Evolutionary conservation across 75 land plant species (phyloP), one percentile per base, ranked within the genome.

Genomic region (Cupressus sempervirens): DNA sequence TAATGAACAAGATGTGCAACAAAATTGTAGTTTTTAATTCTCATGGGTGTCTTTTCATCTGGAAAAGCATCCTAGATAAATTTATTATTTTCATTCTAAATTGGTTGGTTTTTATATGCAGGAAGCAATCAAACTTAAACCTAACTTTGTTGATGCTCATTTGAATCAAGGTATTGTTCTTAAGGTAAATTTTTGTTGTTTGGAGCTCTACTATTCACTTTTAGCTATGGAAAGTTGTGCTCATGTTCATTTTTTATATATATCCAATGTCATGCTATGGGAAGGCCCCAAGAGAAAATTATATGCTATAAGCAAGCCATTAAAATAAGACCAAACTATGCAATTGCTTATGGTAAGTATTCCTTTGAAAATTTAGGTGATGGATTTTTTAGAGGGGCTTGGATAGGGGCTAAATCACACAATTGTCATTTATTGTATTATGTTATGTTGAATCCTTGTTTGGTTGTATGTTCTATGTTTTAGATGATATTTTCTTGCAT

Each of bases 251-350:
- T 76, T 82, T 83, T 36, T 81, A 52, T 87, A 83, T 86, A 83
- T 86, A 83, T 77, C 26, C 50, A 84, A 89, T 88, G 89, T 75
- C 93, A 98, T 98, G 94, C 94, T 12, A 54, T 96, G 85, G 96
- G 98, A 84, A 93, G 91, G 92, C 92, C 91, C 85, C 99, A 95
- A 84, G 99, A 98, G 14, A 97, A 98, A 46, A 96, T 98, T 48
- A 67, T 91, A 62, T 98, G 97, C 68, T 98, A 94, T 74, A 93
- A 93, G 83, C 90, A 86, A 62, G 95, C 99, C 62, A 84, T 98
- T 83, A 97, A 96, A 89, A 80, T 91, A 1, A 90, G 94, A 26
- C 99, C 99, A 40, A 91, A 94, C 62, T 89, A 95, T 86, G 95
- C 97, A 50, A 95, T 95, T 84, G 99, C 97, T 62, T 96, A 88